Conservation (phyloP, 2,329 filamentous ascomycete species). For the Lithohypha guttulata region DNA sequence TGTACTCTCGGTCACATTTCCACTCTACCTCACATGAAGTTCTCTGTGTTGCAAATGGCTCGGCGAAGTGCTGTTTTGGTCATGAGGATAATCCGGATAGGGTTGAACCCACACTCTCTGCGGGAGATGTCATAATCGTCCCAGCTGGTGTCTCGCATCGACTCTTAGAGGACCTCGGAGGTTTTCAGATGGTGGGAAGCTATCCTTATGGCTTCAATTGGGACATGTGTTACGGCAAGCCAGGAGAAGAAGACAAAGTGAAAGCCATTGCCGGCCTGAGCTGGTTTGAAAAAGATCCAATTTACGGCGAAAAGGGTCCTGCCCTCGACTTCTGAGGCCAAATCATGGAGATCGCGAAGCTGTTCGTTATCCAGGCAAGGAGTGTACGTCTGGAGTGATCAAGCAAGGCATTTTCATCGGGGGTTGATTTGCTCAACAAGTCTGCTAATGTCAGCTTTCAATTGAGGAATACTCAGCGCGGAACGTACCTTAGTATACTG, state of each 20-base stretch:
- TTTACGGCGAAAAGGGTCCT: slow-evolving; percentile 48
- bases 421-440: slow-evolving; percentile 28
- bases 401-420: slow-evolving; percentile 11
- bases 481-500: slow-evolving; percentile 58
- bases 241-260: slow-evolving; percentile 45
- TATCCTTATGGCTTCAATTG: slow-evolving; percentile 50
- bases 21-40: slow-evolving; percentile 59
- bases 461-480: background rate
- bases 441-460: slow-evolving; percentile 26
- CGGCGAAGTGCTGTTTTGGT: slow-evolving; percentile 54
- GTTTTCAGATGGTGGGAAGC: slow-evolving; percentile 57
- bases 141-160: slow-evolving; percentile 57
- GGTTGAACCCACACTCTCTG: slow-evolving; percentile 45
- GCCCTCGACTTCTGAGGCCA: slow-evolving; percentile 33
- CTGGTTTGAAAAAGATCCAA: slow-evolving; percentile 52
- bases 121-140: slow-evolving; percentile 54
- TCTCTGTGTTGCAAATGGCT: slow-evolving; percentile 48
- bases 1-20: slow-evolving; percentile 57
- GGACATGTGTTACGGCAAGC: slow-evolving; percentile 62
- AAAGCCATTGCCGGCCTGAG: slow-evolving; percentile 37
- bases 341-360: background rate
- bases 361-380: background rate
- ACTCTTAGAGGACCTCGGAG: slow-evolving; percentile 41
- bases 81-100: slow-evolving; percentile 49
- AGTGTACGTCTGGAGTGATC: background rate